These are phyloP conservation scores for Violaceomyces palustris DNA, from an alignment of 1,284 basidiomycete species.

Conservation along the genomic window DNA sequence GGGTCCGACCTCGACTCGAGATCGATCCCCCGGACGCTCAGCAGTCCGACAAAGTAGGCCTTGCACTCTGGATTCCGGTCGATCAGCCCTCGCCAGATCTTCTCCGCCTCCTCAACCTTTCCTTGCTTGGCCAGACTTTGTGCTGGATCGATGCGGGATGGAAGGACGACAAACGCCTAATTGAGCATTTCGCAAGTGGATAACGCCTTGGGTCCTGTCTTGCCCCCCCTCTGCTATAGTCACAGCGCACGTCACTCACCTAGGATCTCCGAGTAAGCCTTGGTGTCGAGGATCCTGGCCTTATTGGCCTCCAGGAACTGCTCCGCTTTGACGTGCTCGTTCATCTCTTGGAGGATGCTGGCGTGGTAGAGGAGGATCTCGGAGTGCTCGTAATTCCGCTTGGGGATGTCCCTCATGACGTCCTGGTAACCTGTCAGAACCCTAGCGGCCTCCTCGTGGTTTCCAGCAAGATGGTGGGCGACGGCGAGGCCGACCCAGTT, in stretches of 20 bases:
- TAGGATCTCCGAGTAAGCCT: conserved; percentile 19
- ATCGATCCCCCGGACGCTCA: conserved; percentile 65
- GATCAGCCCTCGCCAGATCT: conserved; percentile 73
- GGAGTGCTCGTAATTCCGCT: conserved; percentile 63
- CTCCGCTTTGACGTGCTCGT: conserved; percentile 56
- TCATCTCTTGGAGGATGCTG: conserved; percentile 70
- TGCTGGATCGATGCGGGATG: too few species aligned
- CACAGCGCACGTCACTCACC: conserved; percentile 15
- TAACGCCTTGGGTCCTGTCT: too few species aligned
- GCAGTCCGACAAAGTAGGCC: conserved; percentile 72
- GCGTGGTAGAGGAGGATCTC: conserved; percentile 81
- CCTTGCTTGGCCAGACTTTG: conserved; percentile 64
- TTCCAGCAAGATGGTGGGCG: conserved; percentile 78
- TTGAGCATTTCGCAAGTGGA: too few species aligned
- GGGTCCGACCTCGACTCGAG: conserved; percentile 46
- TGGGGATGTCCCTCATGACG: conserved; percentile 37
- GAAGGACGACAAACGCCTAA: too few species aligned
- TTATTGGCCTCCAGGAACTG: conserved; percentile 18
- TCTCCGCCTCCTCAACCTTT: conserved; percentile 64
- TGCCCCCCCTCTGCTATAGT: too few species aligned
- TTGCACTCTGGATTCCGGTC: conserved; percentile 80
- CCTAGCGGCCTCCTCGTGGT: conserved; percentile 66
- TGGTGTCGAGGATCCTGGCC: conserved; percentile 51
- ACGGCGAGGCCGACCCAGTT: conserved; percentile 89
- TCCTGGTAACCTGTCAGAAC: conserved; percentile 64